phyloP scores from a whole-genome alignment of 2,329 filamentous ascomycete species.

The Tolypocladium paradoxum region DNA sequence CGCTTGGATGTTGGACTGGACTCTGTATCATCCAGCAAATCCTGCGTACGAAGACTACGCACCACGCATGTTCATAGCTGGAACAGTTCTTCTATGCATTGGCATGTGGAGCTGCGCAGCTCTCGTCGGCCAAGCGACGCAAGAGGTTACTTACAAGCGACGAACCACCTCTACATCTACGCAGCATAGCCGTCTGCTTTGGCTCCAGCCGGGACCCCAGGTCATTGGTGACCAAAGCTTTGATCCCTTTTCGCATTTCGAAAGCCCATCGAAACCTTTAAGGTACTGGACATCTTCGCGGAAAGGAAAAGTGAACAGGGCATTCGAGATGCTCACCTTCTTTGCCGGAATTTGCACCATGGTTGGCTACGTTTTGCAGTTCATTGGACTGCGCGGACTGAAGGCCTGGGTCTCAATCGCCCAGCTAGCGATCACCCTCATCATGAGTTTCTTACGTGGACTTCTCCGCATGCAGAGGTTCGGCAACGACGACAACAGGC shows the following conservation, averaged over 20 bases:
- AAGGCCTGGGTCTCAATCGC: conserved; percentile 9
- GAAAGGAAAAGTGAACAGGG: not conserved
- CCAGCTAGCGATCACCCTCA: conserved; percentile 8
- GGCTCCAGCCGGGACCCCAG: conserved; percentile 12
- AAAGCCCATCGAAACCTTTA: not conserved
- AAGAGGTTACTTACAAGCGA: conserved; percentile 5
- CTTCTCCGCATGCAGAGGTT: conserved; percentile 9
- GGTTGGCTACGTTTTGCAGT: conserved; percentile 9
- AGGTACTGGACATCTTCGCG: conserved; percentile 5
- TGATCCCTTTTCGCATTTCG: conserved; percentile 10
- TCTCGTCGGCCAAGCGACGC: conserved; percentile 10
- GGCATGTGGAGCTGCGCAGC: conserved; percentile 12
- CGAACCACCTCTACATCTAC: not conserved
- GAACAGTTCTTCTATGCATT: conserved; percentile 7
- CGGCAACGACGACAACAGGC: conserved; percentile 4
- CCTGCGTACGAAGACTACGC: conserved; percentile 5
- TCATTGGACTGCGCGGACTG: conserved; percentile 12
- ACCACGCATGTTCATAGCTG: conserved; percentile 9
- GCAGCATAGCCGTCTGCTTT: conserved; percentile 3
- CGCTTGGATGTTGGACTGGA: conserved; percentile 6
- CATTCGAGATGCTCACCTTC: conserved; percentile 1
- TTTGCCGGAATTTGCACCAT: conserved; percentile 1
- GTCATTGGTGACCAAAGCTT: conserved; percentile 14
- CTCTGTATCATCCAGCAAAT: not conserved
- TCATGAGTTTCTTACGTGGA: conserved; percentile 10